phyloP scores from a whole-genome alignment of 306 rosid genomes.

The Trichosanthes truncata region DNA sequence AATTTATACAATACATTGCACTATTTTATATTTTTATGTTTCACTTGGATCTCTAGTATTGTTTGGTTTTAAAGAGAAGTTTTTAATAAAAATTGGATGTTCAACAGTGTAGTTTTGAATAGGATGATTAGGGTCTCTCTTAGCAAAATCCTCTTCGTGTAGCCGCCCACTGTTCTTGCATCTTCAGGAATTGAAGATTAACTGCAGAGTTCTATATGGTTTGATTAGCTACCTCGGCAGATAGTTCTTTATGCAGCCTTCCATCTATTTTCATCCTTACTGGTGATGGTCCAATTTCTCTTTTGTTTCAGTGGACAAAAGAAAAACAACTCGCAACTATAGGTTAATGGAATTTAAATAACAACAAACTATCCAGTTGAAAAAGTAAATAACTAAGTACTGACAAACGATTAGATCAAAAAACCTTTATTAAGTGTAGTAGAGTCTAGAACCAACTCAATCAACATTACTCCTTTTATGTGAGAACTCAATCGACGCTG shows the following conservation, averaged over 20 bases:
- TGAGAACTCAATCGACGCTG: background rate
- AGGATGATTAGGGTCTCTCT: background rate
- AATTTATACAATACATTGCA: background rate
- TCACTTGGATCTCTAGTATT: background rate
- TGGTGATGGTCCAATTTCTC: background rate
- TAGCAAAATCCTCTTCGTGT: background rate
- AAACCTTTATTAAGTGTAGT: background rate
- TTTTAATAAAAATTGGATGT: background rate
- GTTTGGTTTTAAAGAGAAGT: background rate
- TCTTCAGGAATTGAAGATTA: background rate
- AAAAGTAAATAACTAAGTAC: background rate
- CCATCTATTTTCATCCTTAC: background rate
- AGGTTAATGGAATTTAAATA: background rate
- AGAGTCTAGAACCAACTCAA: background rate
- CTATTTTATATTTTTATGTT: background rate
- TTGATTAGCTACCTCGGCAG: background rate
- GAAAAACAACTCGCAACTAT: background rate
- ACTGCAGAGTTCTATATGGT: background rate
- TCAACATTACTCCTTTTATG: background rate
- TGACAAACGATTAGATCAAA: background rate
- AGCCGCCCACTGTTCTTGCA: background rate
- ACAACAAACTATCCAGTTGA: background rate
- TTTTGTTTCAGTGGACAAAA: background rate
- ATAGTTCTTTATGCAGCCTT: background rate
- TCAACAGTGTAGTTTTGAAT: background rate